Conservation (phyloP, 768 basidiomycete genomes). For the Phlebiopsis flavidoalba region DNA sequence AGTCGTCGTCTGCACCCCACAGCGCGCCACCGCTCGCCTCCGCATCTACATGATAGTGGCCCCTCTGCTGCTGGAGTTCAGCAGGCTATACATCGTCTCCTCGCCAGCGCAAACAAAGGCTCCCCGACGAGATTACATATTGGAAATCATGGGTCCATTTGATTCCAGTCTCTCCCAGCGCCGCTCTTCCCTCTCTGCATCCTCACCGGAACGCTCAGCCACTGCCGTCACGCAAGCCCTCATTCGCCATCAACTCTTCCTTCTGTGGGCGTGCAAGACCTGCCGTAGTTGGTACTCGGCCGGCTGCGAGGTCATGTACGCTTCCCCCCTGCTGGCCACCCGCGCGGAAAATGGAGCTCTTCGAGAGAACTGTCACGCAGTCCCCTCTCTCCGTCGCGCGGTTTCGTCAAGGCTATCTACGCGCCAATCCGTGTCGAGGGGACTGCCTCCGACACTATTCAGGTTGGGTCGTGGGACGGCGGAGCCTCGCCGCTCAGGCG, state of each 20-base stretch:
- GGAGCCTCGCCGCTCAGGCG: neutral
- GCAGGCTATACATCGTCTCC: neutral
- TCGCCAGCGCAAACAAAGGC: constrained; percentile 3
- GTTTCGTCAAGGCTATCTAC: constrained; percentile 8
- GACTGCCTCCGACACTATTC: neutral
- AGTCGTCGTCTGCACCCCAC: too few relatives aligned
- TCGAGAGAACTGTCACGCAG: constrained; percentile 4
- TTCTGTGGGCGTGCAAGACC: constrained; percentile 4
- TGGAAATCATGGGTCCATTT: constrained; percentile 2
- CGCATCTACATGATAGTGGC: neutral
- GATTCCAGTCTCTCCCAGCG: neutral
- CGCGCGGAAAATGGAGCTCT: constrained; percentile 4
- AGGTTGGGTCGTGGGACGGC: constrained; percentile 6
- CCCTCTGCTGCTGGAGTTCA: neutral
- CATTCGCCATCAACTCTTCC: neutral
- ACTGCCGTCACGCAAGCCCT: neutral
- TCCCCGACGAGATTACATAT: constrained; percentile 6
- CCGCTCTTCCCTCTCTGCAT: neutral
- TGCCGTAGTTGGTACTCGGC: constrained; percentile 6
- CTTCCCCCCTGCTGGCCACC: neutral
- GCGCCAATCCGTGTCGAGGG: constrained; percentile 1
- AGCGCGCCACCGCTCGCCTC: too few relatives aligned
- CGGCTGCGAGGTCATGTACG: constrained; percentile 5
- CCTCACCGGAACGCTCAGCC: neutral
- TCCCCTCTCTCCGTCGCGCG: constrained; percentile 1